A percentile compares a stretch with the other conserved stretches of the same genome.
Conservation (phyloP, 2,329 filamentous ascomycete species). For the Ophiostoma triangulosporum region DNA sequence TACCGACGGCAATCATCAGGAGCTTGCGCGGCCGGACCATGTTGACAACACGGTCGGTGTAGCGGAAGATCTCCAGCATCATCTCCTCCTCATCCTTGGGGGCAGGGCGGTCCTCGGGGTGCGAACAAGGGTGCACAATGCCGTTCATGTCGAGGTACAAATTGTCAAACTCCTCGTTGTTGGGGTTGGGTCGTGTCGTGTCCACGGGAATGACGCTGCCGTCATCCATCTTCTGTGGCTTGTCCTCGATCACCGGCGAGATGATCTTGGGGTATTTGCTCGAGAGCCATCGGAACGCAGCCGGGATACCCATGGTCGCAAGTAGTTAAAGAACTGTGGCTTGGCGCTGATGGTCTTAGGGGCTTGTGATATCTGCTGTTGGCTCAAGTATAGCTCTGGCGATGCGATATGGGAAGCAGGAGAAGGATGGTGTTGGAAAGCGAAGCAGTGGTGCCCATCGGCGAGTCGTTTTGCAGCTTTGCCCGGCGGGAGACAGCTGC, state of each 20-base stretch:
- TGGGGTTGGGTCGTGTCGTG: constrained; percentile 73
- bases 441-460: constrained; percentile 1
- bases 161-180: constrained; percentile 96
- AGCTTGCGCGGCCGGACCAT: constrained; percentile 96
- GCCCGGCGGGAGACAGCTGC: neutral
- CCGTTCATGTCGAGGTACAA: constrained; percentile 99
- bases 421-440: neutral
- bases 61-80: constrained; percentile 97
- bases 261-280: constrained; percentile 97
- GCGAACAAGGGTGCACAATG: constrained; percentile 96
- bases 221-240: constrained; percentile 64
- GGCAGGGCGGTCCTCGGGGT: constrained; percentile 84
- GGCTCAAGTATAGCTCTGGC: neutral
- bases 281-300: constrained; percentile 91
- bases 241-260: constrained; percentile 76
- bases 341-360: neutral
- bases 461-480: neutral
- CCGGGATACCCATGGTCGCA: constrained; percentile 73
- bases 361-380: neutral
- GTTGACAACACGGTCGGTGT: constrained; percentile 96
- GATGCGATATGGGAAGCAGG: neutral
- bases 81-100: constrained; percentile 95
- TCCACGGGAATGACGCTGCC: constrained; percentile 77
- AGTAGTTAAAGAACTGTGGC: neutral
- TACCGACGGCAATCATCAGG: constrained; percentile 92